These are phyloP conservation scores for Apostasia shenzhenica DNA, from an alignment of 106 monocot genomes.

Conservation along the genomic window DNA sequence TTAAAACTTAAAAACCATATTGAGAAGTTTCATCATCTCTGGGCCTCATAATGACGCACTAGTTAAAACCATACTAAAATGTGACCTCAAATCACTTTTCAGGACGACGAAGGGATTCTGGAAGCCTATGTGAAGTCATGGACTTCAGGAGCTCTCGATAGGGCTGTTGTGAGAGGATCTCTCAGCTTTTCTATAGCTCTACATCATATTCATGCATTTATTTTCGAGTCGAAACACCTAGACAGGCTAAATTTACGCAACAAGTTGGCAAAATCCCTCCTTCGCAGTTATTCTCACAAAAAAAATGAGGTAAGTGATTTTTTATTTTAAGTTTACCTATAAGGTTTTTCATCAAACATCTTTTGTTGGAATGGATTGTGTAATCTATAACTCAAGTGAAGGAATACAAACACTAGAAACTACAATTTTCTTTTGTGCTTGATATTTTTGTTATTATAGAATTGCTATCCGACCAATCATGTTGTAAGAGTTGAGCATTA, in stretches of 20 bases:
- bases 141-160: slow-evolving; percentile 69
- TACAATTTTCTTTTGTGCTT: too few species aligned
- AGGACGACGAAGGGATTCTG: slow-evolving; percentile 79
- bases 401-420: too few species aligned
- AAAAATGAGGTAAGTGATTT: slow-evolving; percentile 42
- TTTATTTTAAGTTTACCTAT: too few species aligned
- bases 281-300: slow-evolving; percentile 59
- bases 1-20: too few species aligned
- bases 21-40: neutral
- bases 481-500: too few species aligned
- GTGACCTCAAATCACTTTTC: neutral
- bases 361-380: too few species aligned
- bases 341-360: too few species aligned
- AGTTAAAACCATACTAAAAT: neutral
- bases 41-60: neutral
- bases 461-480: too few species aligned
- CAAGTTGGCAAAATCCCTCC: slow-evolving; percentile 64
- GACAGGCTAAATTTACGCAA: slow-evolving; percentile 45
- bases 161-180: slow-evolving; percentile 54
- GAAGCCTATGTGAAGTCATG: slow-evolving; percentile 83
- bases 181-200: slow-evolving; percentile 51
- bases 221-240: slow-evolving; percentile 30
- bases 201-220: slow-evolving; percentile 73
- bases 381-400: too few species aligned
- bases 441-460: too few species aligned